Conservation (phyloP, 306 rosid genomes). For the Crataegus laevigata region DNA sequence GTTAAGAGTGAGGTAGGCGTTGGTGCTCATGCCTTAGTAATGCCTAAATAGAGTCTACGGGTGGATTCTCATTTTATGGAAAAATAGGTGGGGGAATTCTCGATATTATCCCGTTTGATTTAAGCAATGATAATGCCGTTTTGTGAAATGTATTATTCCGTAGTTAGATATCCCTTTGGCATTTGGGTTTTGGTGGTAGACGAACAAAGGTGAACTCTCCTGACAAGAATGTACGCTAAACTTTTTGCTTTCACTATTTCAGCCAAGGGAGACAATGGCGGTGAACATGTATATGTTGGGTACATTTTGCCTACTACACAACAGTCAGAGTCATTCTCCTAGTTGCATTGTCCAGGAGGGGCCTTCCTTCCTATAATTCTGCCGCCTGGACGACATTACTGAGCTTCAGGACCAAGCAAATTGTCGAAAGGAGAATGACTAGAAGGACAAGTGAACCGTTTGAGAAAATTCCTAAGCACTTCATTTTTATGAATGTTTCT, state of each 20-base stretch:
- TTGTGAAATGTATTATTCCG: too few relatives aligned
- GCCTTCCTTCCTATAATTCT: conserved; percentile 15
- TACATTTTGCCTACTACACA: conserved; percentile 21
- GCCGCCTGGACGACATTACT: conserved; percentile 12
- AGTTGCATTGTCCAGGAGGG: conserved; percentile 21
- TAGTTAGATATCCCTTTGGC: too few relatives aligned
- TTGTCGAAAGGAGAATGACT: not conserved
- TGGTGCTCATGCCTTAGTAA: conserved; percentile 7
- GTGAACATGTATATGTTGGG: conserved; percentile 34
- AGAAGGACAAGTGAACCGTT: not conserved
- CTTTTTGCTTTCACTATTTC: too few relatives aligned
- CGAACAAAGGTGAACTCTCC: too few relatives aligned
- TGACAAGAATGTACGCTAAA: too few relatives aligned
- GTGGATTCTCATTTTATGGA: too few relatives aligned
- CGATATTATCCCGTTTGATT: too few relatives aligned
- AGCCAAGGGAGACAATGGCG: conserved; percentile 20
- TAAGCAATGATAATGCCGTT: too few relatives aligned
- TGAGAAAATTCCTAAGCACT: not conserved
- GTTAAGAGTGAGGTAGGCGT: conserved; percentile 39
- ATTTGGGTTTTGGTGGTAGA: too few relatives aligned
- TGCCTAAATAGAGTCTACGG: too few relatives aligned
- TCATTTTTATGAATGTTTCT: not conserved
- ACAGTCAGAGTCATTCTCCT: conserved; percentile 16
- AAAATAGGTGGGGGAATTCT: too few relatives aligned
- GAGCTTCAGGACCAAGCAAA: conserved; percentile 2